Percentiles rank a stretch among this genome's conserved stretches.
Conservation (phyloP, 345 rosid genomes). For the Erodium maritimum region DNA sequence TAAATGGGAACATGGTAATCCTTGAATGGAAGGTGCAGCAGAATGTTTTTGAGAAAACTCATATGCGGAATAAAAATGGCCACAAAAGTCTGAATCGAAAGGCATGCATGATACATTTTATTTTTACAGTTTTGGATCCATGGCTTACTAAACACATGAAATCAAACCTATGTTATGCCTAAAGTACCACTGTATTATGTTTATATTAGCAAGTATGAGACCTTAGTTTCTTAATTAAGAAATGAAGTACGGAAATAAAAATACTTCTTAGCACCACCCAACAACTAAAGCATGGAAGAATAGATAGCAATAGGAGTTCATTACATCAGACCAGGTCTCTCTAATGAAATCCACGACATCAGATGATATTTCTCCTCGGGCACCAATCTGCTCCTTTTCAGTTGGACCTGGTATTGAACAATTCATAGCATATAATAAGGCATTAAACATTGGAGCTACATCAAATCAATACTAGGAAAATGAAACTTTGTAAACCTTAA, state of each 20-base stretch:
- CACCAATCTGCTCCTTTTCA: slow-evolving; percentile 94
- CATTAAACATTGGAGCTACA: slow-evolving; percentile 4
- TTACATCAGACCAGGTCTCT: slow-evolving; percentile 84
- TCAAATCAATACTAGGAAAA: not conserved
- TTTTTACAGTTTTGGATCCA: too few species aligned
- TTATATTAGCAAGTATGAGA: not conserved
- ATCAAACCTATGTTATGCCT: not conserved
- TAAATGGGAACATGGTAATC: too few species aligned
- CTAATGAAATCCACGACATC: slow-evolving; percentile 79
- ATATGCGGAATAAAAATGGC: too few species aligned
- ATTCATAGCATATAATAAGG: not conserved
- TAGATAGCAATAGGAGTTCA: not conserved
- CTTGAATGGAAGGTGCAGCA: not conserved
- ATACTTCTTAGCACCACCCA: not conserved
- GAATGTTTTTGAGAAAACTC: not conserved
- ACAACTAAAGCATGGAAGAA: not conserved
- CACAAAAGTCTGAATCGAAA: too few species aligned
- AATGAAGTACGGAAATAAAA: too few species aligned
- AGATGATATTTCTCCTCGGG: slow-evolving; percentile 87
- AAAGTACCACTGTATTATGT: not conserved
- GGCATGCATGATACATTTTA: too few species aligned
- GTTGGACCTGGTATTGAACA: slow-evolving; percentile 58
- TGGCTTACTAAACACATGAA: too few species aligned
- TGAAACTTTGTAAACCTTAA: slow-evolving; percentile 46
- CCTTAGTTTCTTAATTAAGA: not conserved